phyloP scores from a whole-genome alignment of 345 rosid genomes.

The Eucalyptus tenuipes region DNA sequence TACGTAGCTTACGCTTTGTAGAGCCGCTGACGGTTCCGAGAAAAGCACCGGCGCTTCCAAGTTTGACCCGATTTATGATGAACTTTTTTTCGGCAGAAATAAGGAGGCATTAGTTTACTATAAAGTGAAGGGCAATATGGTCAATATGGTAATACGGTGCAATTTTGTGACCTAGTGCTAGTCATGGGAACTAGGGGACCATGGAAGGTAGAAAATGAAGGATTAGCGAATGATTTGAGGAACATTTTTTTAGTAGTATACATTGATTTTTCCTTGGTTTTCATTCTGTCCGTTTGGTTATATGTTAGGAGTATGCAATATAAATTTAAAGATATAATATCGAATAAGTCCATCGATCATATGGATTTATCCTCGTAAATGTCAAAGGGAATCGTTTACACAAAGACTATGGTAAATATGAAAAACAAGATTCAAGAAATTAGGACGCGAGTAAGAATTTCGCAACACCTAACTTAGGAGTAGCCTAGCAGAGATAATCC shows the following conservation, averaged over 20 bases:
- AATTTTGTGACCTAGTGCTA: neutral
- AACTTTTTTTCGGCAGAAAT: neutral
- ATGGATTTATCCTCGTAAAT: rapidly evolving
- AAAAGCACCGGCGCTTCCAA: neutral
- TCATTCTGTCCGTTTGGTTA: neutral
- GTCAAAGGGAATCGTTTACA: neutral
- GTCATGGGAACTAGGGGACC: neutral
- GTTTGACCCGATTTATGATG: neutral
- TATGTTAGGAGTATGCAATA: neutral
- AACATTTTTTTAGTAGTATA: neutral
- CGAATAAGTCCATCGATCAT: rapidly evolving
- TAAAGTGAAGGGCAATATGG: neutral
- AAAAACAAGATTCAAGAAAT: neutral
- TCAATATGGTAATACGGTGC: neutral
- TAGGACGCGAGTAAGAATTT: neutral
- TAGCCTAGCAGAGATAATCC: neutral
- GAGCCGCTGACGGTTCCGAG: neutral
- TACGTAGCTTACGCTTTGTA: neutral
- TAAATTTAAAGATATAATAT: neutral
- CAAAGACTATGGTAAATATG: rapidly evolving
- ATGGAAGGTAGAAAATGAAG: neutral
- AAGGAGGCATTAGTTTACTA: neutral
- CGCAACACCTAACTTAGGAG: neutral
- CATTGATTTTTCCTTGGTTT: neutral
- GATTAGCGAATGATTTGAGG: neutral